phyloP scores from a whole-genome alignment of 2,329 filamentous ascomycete species.

The Phialocephala subalpina region DNA sequence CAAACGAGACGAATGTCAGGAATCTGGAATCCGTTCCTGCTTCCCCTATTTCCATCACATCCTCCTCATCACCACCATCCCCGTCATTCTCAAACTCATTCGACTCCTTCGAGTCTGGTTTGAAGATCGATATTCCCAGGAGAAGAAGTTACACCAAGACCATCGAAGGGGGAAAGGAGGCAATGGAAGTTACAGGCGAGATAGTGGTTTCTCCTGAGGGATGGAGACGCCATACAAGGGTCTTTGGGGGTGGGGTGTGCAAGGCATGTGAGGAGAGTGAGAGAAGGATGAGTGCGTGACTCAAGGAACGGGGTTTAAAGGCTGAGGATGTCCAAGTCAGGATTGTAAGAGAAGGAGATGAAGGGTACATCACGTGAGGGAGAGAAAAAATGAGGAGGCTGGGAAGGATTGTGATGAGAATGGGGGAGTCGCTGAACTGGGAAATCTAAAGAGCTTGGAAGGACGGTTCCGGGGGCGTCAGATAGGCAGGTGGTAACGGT shows the following conservation, averaged over 20 bases:
- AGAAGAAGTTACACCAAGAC: slow-evolving; percentile 35
- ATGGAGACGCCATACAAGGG: slow-evolving; percentile 37
- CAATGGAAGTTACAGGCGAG: slow-evolving; percentile 31
- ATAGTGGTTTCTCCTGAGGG: slow-evolving; percentile 31
- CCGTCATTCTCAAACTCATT: background rate
- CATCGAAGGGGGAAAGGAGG: background rate
- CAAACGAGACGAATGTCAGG: slow-evolving; percentile 3
- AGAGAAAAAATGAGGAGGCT: slow-evolving; percentile 12
- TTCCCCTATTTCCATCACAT: slow-evolving; percentile 12
- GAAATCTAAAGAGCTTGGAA: background rate
- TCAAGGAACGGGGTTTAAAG: slow-evolving; percentile 1
- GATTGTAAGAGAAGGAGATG: background rate
- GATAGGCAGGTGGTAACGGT: background rate
- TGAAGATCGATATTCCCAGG: slow-evolving; percentile 19
- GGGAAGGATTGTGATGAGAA: background rate
- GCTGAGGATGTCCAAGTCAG: background rate
- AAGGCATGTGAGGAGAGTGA: slow-evolving; percentile 35
- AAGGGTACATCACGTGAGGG: slow-evolving; percentile 1
- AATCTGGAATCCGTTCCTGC: slow-evolving; percentile 2
- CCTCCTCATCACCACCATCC: background rate
- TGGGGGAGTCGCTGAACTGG: background rate
- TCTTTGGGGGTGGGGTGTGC: slow-evolving; percentile 39
- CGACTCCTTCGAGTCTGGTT: slow-evolving; percentile 1
- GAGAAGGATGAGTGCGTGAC: slow-evolving; percentile 21
- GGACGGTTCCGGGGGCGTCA: background rate